Percentiles rank a stretch among this genome's conserved stretches.
phyloP scores from a whole-genome alignment of 306 rosid genomes.

The Albizia julibrissin region DNA sequence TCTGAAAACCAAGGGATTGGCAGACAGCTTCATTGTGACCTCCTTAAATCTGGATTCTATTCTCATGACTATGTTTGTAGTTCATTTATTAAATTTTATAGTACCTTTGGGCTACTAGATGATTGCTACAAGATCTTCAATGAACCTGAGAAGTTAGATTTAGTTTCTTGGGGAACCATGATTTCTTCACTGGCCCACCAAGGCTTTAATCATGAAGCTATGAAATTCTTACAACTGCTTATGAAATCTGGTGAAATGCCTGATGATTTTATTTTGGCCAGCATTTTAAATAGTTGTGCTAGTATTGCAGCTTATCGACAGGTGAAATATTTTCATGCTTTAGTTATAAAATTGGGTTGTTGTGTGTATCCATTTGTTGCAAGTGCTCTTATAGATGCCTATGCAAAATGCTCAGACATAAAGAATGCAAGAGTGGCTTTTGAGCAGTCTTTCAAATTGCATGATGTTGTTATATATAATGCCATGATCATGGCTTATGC shows the following conservation, averaged over 20 bases:
- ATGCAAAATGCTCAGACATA: slow-evolving; percentile 63
- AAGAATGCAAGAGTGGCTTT: slow-evolving; percentile 40
- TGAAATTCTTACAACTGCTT: slow-evolving; percentile 37
- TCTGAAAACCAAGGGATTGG: slow-evolving; percentile 36
- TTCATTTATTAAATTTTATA: slow-evolving; percentile 49
- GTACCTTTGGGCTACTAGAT: slow-evolving; percentile 42
- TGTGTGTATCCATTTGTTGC: slow-evolving; percentile 45
- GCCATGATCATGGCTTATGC: slow-evolving; percentile 61
- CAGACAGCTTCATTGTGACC: slow-evolving; percentile 50
- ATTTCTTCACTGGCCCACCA: slow-evolving; percentile 52
- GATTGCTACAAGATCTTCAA: slow-evolving; percentile 48
- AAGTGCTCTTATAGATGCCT: slow-evolving; percentile 62
- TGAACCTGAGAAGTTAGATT: slow-evolving; percentile 45
- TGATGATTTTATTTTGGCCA: slow-evolving; percentile 56
- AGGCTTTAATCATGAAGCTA: slow-evolving; percentile 46
- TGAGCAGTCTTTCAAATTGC: slow-evolving; percentile 31
- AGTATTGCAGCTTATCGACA: slow-evolving; percentile 42
- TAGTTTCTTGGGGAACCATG: slow-evolving; percentile 49
- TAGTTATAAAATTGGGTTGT: slow-evolving; percentile 53
- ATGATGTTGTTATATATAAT: slow-evolving; percentile 53
- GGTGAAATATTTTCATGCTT: slow-evolving; percentile 43
- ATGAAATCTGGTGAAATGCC: slow-evolving; percentile 47
- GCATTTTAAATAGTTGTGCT: slow-evolving; percentile 53
- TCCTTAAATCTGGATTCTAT: slow-evolving; percentile 47
- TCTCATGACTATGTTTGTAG: slow-evolving; percentile 46